phyloP scores from a whole-genome alignment of 2,329 filamentous ascomycete genomes.

The Hypoxylon sp. region DNA sequence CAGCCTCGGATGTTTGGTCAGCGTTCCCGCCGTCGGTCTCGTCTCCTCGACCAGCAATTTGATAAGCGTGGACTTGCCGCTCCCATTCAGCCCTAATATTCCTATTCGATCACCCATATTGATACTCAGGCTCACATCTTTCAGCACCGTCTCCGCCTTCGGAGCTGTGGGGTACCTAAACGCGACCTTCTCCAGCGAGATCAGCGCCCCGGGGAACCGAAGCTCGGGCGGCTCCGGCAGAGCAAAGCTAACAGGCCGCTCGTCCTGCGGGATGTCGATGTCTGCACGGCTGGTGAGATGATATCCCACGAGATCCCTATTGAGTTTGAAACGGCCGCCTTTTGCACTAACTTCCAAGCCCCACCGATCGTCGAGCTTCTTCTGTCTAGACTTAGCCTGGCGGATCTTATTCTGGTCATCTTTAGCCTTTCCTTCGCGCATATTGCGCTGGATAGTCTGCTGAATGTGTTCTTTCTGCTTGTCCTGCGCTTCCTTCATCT shows the following conservation, averaged over 20 bases:
- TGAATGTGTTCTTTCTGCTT: conserved; percentile 85
- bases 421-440: conserved; percentile 79
- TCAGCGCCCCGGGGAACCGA: conserved; percentile 78
- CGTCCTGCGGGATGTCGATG: conserved; percentile 77
- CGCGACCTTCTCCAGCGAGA: conserved; percentile 76
- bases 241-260: conserved; percentile 67
- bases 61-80: conserved; percentile 84
- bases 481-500: conserved; percentile 86
- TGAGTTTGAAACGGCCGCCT: conserved; percentile 84
- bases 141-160: conserved; percentile 62
- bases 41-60: conserved; percentile 74
- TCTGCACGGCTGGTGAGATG: conserved; percentile 70
- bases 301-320: conserved; percentile 76
- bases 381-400: conserved; percentile 86
- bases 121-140: conserved; percentile 75
- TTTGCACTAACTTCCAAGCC: conserved; percentile 79
- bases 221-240: conserved; percentile 76
- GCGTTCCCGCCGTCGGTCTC: conserved; percentile 69
- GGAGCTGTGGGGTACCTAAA: conserved; percentile 68
- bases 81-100: conserved; percentile 82
- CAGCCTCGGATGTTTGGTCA: conserved; percentile 75
- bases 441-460: conserved; percentile 79
- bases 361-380: conserved; percentile 85
- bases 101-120: conserved; percentile 80
- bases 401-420: conserved; percentile 88